phyloP scores from a whole-genome alignment of 139 green algal genomes.

The Coccomyxa sp. region DNA sequence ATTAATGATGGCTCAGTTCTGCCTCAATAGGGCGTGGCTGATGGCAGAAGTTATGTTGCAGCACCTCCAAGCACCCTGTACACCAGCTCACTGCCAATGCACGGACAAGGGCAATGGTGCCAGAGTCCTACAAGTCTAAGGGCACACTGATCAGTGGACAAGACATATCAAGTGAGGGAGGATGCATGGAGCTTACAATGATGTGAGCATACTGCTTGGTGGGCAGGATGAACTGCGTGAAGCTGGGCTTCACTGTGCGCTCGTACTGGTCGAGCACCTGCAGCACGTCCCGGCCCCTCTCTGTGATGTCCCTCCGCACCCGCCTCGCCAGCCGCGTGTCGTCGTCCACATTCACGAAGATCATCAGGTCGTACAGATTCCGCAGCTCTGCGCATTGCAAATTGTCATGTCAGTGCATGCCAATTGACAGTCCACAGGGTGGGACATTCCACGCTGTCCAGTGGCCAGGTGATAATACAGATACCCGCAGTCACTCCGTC shows the following conservation, averaged over 20 bases:
- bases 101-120: too few relatives aligned
- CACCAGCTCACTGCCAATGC: too few relatives aligned
- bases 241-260: slow-evolving; percentile 49
- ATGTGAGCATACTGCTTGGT: slow-evolving; percentile 50
- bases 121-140: too few relatives aligned
- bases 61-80: too few relatives aligned
- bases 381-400: slow-evolving; percentile 8
- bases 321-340: slow-evolving; percentile 42
- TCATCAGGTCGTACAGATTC: slow-evolving; percentile 39
- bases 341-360: slow-evolving; percentile 53
- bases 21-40: too few relatives aligned
- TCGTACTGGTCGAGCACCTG: slow-evolving; percentile 50
- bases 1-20: too few relatives aligned
- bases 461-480: background rate
- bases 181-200: slow-evolving; percentile 27
- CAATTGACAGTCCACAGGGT: too few relatives aligned
- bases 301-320: slow-evolving; percentile 32
- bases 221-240: slow-evolving; percentile 42
- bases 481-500: background rate
- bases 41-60: too few relatives aligned
- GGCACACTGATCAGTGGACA: background rate
- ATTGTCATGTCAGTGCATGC: background rate
- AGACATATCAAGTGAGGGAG: background rate
- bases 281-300: slow-evolving; percentile 35
- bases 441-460: background rate